Percentiles rank a stretch among this genome's conserved stretches.
phyloP scores from a whole-genome alignment of 331 rosid species.

The Acacia pycnantha region DNA sequence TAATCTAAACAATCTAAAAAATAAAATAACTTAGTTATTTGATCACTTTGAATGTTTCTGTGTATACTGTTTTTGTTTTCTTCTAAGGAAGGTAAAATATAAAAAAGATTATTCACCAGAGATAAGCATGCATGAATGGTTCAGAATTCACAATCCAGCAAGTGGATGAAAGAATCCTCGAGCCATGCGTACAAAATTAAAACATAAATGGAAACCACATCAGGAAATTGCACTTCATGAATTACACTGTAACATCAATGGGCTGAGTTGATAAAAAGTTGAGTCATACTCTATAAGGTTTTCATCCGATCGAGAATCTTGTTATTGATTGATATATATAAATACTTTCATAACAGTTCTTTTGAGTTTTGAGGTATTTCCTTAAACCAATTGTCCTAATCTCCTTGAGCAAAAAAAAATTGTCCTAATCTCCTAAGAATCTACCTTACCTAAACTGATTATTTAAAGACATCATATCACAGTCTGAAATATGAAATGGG shows the following conservation, averaged over 20 bases:
- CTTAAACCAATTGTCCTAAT: too few relatives aligned
- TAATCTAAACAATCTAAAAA: too few relatives aligned
- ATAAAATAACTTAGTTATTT: too few relatives aligned
- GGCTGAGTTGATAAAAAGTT: too few relatives aligned
- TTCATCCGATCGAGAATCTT: too few relatives aligned
- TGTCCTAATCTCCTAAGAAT: too few relatives aligned
- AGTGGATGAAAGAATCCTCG: neutral
- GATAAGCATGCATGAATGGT: neutral
- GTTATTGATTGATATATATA: too few relatives aligned
- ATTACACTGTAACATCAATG: neutral
- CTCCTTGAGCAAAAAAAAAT: too few relatives aligned
- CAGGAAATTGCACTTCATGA: neutral
- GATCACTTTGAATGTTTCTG: neutral
- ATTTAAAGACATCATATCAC: neutral
- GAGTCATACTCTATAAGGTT: too few relatives aligned
- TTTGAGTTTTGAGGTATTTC: too few relatives aligned
- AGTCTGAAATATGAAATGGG: neutral
- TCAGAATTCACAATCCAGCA: neutral
- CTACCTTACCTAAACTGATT: too few relatives aligned
- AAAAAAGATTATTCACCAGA: neutral
- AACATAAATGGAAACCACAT: neutral
- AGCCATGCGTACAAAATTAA: neutral
- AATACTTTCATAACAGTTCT: fast-evolving
- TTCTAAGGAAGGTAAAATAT: neutral
- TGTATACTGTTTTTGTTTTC: neutral